Conservation (phyloP, 768 basidiomycete species). For the Terana coerulea region DNA sequence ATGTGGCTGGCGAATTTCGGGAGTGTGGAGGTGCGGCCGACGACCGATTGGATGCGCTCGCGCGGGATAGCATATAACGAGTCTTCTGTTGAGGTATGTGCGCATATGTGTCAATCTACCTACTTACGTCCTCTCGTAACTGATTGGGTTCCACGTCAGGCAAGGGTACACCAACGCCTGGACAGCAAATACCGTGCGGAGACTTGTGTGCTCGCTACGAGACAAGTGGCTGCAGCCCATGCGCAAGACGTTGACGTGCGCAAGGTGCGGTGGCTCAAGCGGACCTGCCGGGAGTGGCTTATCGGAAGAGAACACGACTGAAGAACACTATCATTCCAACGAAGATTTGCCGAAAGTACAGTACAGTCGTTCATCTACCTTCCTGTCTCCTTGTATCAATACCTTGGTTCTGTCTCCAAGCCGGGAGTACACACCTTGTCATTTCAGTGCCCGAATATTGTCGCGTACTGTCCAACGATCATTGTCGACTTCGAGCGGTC, state of each 20-base stretch:
- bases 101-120: conserved; percentile 2
- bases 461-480: background rate
- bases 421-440: too few relatives aligned
- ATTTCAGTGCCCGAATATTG: background rate
- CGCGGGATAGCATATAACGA: conserved; percentile 4
- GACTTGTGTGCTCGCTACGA: conserved; percentile 46
- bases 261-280: conserved; percentile 51
- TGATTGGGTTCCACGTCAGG: conserved; percentile 30
- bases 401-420: too few relatives aligned
- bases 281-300: conserved; percentile 46
- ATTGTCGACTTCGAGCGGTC: conserved; percentile 3
- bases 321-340: background rate
- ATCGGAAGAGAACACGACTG: conserved; percentile 2
- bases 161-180: conserved; percentile 39
- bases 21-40: conserved; percentile 26
- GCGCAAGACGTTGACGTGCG: conserved; percentile 34
- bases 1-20: conserved; percentile 55
- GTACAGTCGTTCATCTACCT: too few relatives aligned
- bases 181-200: conserved; percentile 47
- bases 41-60: conserved; percentile 17
- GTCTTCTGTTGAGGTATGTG: conserved; percentile 20
- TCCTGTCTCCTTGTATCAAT: background rate
- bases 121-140: background rate
- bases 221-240: conserved; percentile 36
- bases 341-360: too few relatives aligned